Evolutionary conservation across 371 early-diverging fungal species (phyloP), one percentile per base, ranked within the genome.

Genomic region (Phascolomyces articulosus): DNA sequence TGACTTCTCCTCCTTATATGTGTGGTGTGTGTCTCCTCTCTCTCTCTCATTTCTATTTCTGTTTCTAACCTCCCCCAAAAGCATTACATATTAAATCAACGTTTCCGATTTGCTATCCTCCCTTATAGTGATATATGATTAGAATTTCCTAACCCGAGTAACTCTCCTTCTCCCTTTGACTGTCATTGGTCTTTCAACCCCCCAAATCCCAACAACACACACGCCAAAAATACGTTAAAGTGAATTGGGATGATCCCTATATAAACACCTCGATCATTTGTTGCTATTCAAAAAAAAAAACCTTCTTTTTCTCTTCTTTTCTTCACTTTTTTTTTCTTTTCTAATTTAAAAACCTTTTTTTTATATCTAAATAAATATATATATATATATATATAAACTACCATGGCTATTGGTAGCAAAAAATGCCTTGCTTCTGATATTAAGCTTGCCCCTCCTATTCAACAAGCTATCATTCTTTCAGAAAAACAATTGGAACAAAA

Each of bases 371-470:
- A n/a, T n/a, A n/a, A n/a, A n/a, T n/a, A n/a, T 34, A 2, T 34
- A 9, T 34, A 34, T 11, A 34, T 34, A 34, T 34, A 34, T 31
- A 31, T 31, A 31, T 34, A 34, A 9, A 34, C 24, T 51, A 38
- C 29, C 58, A 34, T 44, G n/a, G 20, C 51, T 8, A 59, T 65
- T 26, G 53, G 41, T 58, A 51, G 38, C 59, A 68, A 63, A 40
- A 69, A 64, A 54, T 21, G 61, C 2, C 26, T 53, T 40, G 34
- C 55, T 16, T 47, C 68, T 20, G 68, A 65, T 18, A 68, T 71
- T 44, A 71, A 71, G 44, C 65, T 71, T 8, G 72, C 72, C 16
- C 72, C 72, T 44, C 58, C 60, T 15, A 63, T 71, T 49, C 65
- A 62, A 27, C 65, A 65, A 10, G 72, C 72, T 28, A 47, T 29